A percentile compares a stretch with the other conserved stretches of the same genome.
Evolutionary conservation across 75 land plant species (phyloP).

Genomic region (Sequoia sempervirens): DNA sequence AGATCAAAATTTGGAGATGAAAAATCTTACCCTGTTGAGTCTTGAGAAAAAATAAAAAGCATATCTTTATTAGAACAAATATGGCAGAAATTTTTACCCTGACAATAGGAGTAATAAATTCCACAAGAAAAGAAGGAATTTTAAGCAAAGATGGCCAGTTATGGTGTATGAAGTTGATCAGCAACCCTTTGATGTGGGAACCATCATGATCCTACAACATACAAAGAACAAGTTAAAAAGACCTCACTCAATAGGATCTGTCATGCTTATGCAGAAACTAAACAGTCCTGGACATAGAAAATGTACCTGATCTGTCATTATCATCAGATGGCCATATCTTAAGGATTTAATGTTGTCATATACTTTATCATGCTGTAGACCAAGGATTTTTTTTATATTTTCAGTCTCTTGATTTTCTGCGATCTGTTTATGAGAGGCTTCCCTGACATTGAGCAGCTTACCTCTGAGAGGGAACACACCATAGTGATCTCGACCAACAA

Average conservation of each 20-base stretch:
- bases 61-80: neutral
- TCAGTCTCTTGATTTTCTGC: constrained; percentile 77
- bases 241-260: neutral
- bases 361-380: constrained; percentile 79
- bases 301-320: constrained; percentile 94
- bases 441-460: constrained; percentile 88
- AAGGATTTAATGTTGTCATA: constrained; percentile 69
- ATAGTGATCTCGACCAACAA: constrained; percentile 79
- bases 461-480: constrained; percentile 93
- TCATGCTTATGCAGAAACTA: neutral
- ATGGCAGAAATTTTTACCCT: constrained; percentile 42
- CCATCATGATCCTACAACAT: constrained; percentile 91
- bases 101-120: constrained; percentile 94
- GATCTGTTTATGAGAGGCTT: constrained; percentile 60
- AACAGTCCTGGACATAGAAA: neutral
- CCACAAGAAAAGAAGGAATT: constrained; percentile 78
- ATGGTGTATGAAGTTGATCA: constrained; percentile 91
- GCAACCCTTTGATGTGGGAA: constrained; percentile 92
- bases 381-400: constrained; percentile 79
- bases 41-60: neutral
- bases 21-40: neutral
- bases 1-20: neutral
- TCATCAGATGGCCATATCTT: constrained; percentile 96
- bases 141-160: constrained; percentile 94
- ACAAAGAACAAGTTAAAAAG: neutral